A percentile compares a stretch with the other conserved stretches of the same genome.
Evolutionary conservation across 352 stramenopile genomes (phyloP).

Genomic region (Phytophthora aleatoria): DNA sequence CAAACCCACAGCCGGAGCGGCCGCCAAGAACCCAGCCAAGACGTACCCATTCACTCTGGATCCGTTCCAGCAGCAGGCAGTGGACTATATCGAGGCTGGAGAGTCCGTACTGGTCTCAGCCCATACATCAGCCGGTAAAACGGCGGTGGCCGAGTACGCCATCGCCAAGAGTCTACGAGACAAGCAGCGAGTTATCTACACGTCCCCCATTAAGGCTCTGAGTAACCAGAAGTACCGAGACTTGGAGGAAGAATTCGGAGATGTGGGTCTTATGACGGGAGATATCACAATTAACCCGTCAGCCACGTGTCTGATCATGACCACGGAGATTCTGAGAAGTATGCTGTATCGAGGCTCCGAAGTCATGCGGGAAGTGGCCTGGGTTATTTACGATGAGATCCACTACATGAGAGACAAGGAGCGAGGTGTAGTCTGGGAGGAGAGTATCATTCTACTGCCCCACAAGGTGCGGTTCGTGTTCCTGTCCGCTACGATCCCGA

Average conservation of each 20-base stretch:
- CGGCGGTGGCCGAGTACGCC: conserved; percentile 97
- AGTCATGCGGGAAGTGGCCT: conserved; percentile 98
- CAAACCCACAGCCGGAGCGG: conserved; percentile 50
- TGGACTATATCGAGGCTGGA: conserved; percentile 96
- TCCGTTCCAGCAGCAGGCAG: conserved; percentile 97
- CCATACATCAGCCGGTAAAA: conserved; percentile 98
- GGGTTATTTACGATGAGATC: conserved; percentile 99
- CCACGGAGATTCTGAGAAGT: conserved; percentile 96
- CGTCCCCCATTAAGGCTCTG: conserved; percentile 99
- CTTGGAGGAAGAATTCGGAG: conserved; percentile 92
- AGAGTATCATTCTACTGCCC: conserved; percentile 98
- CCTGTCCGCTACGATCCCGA: conserved; percentile 98
- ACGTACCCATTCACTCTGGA: conserved; percentile 98
- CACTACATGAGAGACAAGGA: conserved; percentile 99
- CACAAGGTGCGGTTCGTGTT: conserved; percentile 99
- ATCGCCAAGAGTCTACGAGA: conserved; percentile 97
- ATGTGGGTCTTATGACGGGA: conserved; percentile 99
- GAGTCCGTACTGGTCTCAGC: conserved; percentile 99
- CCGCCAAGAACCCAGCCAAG: conserved; percentile 92
- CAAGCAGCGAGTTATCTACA: conserved; percentile 98
- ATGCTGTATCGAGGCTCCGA: conserved; percentile 99
- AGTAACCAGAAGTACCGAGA: conserved; percentile 99
- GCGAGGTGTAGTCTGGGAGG: conserved; percentile 98
- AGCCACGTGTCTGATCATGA: conserved; percentile 98
- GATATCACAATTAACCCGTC: conserved; percentile 99